These are phyloP conservation scores for Gamsiella multidivaricata DNA, from an alignment of 192 early-diverging fungal species.

Conservation along the genomic window DNA sequence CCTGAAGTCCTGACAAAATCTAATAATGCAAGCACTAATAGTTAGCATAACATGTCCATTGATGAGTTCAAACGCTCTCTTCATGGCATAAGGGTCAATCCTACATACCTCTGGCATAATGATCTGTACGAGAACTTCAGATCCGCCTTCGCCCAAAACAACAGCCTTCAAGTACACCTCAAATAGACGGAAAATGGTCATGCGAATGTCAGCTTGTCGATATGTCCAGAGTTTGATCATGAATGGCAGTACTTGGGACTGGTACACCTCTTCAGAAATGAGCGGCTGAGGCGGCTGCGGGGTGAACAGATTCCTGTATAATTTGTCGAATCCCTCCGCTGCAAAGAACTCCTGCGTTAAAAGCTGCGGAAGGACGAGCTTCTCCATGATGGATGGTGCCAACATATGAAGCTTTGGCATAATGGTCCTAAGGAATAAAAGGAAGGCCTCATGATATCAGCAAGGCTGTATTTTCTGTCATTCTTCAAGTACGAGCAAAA, in stretches of 20 bases:
- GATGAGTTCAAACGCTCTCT: too few species aligned
- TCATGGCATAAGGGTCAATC: too few species aligned
- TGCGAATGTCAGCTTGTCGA: slow-evolving; percentile 47
- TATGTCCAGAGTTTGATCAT: slow-evolving; percentile 53
- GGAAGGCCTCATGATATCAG: background rate
- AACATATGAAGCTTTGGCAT: slow-evolving; percentile 40
- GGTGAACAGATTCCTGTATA: slow-evolving; percentile 44
- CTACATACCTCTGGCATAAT: slow-evolving; percentile 44
- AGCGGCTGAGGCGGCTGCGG: slow-evolving; percentile 43
- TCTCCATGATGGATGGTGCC: slow-evolving; percentile 43
- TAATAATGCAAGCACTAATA: background rate
- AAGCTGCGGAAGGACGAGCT: slow-evolving; percentile 47
- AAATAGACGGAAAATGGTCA: slow-evolving; percentile 49
- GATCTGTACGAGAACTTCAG: slow-evolving; percentile 43
- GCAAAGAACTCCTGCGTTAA: slow-evolving; percentile 54
- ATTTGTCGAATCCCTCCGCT: slow-evolving; percentile 46
- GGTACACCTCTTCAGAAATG: slow-evolving; percentile 34
- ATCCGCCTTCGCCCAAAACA: slow-evolving; percentile 49
- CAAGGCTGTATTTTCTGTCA: background rate
- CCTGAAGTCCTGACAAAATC: slow-evolving; percentile 52
- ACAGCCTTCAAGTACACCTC: slow-evolving; percentile 51
- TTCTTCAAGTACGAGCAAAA: too few species aligned
- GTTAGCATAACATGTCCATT: background rate
- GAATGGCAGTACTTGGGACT: slow-evolving; percentile 37
- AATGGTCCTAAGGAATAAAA: slow-evolving; percentile 15